These are phyloP conservation scores for Tetrapisispora pingtungensis DNA, from an alignment of 805 yeast genomes.

Conservation along the genomic window DNA sequence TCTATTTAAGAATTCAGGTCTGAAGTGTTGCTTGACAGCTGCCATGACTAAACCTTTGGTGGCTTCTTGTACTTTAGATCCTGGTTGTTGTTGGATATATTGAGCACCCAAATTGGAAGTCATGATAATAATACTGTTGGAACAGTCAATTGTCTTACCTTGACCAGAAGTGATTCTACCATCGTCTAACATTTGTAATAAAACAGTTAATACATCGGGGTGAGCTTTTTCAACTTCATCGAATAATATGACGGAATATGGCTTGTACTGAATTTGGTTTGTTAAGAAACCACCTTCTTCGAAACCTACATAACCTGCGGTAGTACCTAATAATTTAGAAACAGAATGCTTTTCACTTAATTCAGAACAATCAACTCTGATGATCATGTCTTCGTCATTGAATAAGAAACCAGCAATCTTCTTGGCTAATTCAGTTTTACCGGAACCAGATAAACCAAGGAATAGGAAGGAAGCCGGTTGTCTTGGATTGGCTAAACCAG, in stretches of 20 bases:
- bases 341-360: slow-evolving; percentile 92
- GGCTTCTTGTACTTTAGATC: slow-evolving; percentile 51
- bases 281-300: slow-evolving; percentile 97
- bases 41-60: slow-evolving; percentile 75
- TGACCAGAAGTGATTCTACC: slow-evolving; percentile 92
- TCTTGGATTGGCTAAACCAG: slow-evolving; percentile 92
- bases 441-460: slow-evolving; percentile 93
- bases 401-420: slow-evolving; percentile 92
- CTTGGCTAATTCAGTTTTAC: slow-evolving; percentile 97
- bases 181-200: slow-evolving; percentile 89
- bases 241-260: slow-evolving; percentile 90
- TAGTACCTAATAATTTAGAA: slow-evolving; percentile 90
- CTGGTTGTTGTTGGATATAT: slow-evolving; percentile 59
- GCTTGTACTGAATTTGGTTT: slow-evolving; percentile 80
- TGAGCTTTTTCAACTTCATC: slow-evolving; percentile 99
- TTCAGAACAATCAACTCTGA: slow-evolving; percentile 96
- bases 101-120: slow-evolving; percentile 97
- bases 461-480: slow-evolving; percentile 94
- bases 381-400: slow-evolving; percentile 93
- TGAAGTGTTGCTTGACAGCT: slow-evolving; percentile 77
- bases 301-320: slow-evolving; percentile 94
- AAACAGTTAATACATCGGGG: slow-evolving; percentile 88
- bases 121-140: slow-evolving; percentile 88
- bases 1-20: slow-evolving; percentile 96
- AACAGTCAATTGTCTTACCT: slow-evolving; percentile 88